Base-by-base conservation (phyloP, 176 grass and related monocot species). In the Eremochloa ophiuroides region DNA sequence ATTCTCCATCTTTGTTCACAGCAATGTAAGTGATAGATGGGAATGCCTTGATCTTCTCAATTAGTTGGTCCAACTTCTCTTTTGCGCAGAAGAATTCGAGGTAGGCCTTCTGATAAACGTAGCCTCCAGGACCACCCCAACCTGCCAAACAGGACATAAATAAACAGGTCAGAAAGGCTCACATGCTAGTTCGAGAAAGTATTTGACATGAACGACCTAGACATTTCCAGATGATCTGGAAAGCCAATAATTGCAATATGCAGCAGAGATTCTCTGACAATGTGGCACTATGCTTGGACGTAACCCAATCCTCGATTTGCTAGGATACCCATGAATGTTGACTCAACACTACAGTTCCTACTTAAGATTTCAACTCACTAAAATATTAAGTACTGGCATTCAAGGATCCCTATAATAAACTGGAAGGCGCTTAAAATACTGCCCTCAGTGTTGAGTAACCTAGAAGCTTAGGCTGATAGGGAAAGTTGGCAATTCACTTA, bases 51-150 rank as follows among this genome's bases (percentile, higher is more conserved):
- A 78, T 87, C 77, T 87, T 86, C 62, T 91, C 80, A 66, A 87
- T 48, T 63, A 97, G 62, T 17, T 74, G 87, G 68, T 67, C 74
- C 65, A 97, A 46, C 78, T 93, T 97, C 15, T 90, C 81, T 69
- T 89, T 85, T 64, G 94, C 46, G 17, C 94, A 97, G 77, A 97
- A 97, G 63, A 97, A 97, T 47, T 97, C 94, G 9, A 87, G 69
- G 56, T 97, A 97, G 14, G 94, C 90, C 76, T 97, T 97, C 71
- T 97, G 94, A 86, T 97, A 97, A 34, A 97, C 88, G 43, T 97
- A 97, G 23, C 94, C 94, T 69, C 90, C 85, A 28, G 91, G 80
- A 8, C 91, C 88, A 2, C 91, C 94, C 94, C 94, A 97, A 56
- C 94, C 94, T 97, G 66, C n/a, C 69, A 63, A 87, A 73, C 33